phyloP scores from a whole-genome alignment of 108 stramenopile species.

The Phaeodactylum tricornutum region DNA sequence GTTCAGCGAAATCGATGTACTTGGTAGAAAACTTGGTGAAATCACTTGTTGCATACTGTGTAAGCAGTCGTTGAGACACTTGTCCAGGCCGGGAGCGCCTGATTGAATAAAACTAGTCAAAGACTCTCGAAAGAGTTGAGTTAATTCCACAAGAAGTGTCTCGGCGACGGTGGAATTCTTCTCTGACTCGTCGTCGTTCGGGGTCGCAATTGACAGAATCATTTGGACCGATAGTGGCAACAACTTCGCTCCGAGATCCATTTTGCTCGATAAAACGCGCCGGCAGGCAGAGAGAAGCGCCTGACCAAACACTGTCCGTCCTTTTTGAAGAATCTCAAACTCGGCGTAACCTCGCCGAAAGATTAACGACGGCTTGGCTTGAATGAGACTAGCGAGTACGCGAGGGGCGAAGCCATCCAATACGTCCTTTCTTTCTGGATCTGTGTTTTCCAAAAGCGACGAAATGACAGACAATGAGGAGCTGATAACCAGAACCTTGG shows the following conservation, averaged over 20 bases:
- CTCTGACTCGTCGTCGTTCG: conserved; percentile 27
- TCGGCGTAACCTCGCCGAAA: conserved; percentile 17
- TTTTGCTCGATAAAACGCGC: conserved; percentile 18
- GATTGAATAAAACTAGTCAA: too few species aligned
- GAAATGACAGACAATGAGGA: conserved; percentile 32
- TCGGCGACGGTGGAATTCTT: conserved; percentile 27
- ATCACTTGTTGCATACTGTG: conserved; percentile 11
- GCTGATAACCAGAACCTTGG: conserved; percentile 22
- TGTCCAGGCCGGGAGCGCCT: conserved; percentile 4
- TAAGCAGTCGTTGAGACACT: conserved; percentile 19
- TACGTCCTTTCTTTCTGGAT: conserved; percentile 7
- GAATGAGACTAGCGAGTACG: conserved; percentile 48
- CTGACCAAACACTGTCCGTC: conserved; percentile 34
- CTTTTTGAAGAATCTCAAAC: conserved; percentile 6
- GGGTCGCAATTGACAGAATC: conserved; percentile 24
- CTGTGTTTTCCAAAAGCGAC: conserved; percentile 28
- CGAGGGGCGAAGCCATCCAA: conserved; percentile 36
- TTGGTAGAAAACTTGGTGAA: conserved; percentile 5
- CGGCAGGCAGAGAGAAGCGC: conserved; percentile 34
- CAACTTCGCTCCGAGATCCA: conserved; percentile 26
- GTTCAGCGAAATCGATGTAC: conserved; percentile 11
- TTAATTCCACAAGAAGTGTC: conserved; percentile 25
- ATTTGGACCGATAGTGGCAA: conserved; percentile 44
- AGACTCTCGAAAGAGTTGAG: conserved; percentile 23
- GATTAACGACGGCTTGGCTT: conserved; percentile 29